Evolutionary conservation across 139 green algal species (phyloP), one percentile per base, ranked within the genome.

Genomic region (Pycnococcus provasolii): DNA sequence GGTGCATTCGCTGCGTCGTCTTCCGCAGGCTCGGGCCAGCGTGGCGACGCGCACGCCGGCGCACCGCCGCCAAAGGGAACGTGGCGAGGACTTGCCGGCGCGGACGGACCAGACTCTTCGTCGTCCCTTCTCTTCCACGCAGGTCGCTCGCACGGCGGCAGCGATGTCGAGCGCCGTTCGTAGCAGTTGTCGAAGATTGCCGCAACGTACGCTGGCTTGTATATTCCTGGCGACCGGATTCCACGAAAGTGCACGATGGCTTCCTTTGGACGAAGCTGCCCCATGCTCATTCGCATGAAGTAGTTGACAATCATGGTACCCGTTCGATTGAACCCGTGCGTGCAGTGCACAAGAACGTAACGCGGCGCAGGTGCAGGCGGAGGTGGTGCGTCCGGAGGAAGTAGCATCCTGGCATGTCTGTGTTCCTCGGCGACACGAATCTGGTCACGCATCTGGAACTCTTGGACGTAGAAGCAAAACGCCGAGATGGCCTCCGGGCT

Each of bases 261-360:
- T 2, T 88, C 69, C 13, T 72, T 64, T 26, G 26, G 26, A 26
- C 26, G 26, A 26, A 26, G 26, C 26, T 26, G 26, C 26, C 26
- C 26, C 26, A 26, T 52, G n/a, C 60, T 63, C 9, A 45, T 77
- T 7, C 85, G 71, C 58, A 85, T 58, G 45, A 91, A 66, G 46
- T 76, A 84, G 45, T 78, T 77, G 13, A 68, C 73, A 48, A 91
- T 81, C 78, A 91, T 85, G 70, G 75, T 90, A 1, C 91, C 85
- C 43, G 91, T 96, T 58, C 92, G 81, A 78, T 99, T 99, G 83
- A 91, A 95, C 58, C 92, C 92, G 68, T 99, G 92, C 50, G 92
- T 99, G 86, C 92, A 99, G 80, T 99, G 92, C 45, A 99, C 84
- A 4, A 96, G 62, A 4, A 82, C 43, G 42, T 65, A 73, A 5